Evolutionary conservation across 2,329 filamentous ascomycete genomes (phyloP).

Genomic region (Tricladium varicosporioides): DNA sequence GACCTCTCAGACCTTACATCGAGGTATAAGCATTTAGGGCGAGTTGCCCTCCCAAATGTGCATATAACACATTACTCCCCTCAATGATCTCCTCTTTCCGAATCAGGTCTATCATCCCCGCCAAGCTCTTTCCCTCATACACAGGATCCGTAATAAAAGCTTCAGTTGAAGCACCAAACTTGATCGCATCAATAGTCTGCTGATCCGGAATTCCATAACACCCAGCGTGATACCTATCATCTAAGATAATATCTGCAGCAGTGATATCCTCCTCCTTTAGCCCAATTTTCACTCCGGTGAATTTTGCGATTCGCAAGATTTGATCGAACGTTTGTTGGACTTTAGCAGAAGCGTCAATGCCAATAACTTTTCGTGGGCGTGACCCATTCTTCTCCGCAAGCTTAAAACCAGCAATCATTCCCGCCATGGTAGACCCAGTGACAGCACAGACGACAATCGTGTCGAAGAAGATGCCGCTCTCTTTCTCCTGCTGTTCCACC

Average conservation of each 20-base stretch:
- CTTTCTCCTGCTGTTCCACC: conserved; percentile 60
- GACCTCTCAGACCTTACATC: too few relatives aligned
- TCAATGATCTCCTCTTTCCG: conserved; percentile 54
- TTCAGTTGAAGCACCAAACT: conserved; percentile 65
- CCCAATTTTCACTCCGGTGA: conserved; percentile 62
- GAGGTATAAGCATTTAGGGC: conserved; percentile 63
- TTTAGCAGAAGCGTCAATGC: conserved; percentile 64
- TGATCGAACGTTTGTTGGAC: conserved; percentile 61
- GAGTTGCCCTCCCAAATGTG: conserved; percentile 68
- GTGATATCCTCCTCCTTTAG: conserved; percentile 57
- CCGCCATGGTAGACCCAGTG: conserved; percentile 68
- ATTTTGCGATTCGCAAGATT: conserved; percentile 63
- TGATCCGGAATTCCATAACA: conserved; percentile 66
- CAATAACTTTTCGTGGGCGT: conserved; percentile 55
- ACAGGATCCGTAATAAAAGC: conserved; percentile 74
- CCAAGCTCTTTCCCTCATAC: conserved; percentile 74
- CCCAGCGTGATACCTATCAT: conserved; percentile 65
- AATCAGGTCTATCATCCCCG: conserved; percentile 69
- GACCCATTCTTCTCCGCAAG: conserved; percentile 49
- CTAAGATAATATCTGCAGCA: conserved; percentile 59
- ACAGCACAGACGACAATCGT: conserved; percentile 68
- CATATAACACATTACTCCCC: conserved; percentile 61
- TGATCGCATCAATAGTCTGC: conserved; percentile 65
- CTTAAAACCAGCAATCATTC: conserved; percentile 73
- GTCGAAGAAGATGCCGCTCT: conserved; percentile 63